Evolutionary conservation across 768 basidiomycete genomes (phyloP).

Genomic region (Trametes gibbosa): DNA sequence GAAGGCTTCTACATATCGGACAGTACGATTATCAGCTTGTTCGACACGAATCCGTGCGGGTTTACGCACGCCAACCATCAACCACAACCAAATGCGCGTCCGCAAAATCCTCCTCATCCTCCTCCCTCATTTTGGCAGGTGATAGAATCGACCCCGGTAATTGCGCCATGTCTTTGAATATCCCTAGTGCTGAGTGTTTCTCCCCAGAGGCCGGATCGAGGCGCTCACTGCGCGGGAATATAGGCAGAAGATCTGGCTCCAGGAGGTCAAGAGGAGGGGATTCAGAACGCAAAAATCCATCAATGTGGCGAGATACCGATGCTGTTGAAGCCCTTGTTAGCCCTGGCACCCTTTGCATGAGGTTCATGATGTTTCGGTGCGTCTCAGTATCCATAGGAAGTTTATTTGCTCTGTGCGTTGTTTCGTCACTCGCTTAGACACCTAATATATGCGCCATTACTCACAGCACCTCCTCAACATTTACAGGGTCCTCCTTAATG

Average conservation of each 20-base stretch:
- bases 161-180: constrained; percentile 20
- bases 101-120: constrained; percentile 44
- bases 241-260: constrained; percentile 38
- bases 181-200: too few relatives aligned
- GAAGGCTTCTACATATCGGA: constrained; percentile 15
- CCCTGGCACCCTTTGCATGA: constrained; percentile 29
- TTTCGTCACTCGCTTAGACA: neutral
- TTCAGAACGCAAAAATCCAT: constrained; percentile 31
- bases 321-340: neutral
- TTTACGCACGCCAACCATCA: constrained; percentile 60
- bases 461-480: constrained; percentile 40
- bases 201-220: constrained; percentile 1
- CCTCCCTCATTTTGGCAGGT: constrained; percentile 31
- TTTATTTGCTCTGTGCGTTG: constrained; percentile 31
- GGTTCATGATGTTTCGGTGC: constrained; percentile 21
- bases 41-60: neutral
- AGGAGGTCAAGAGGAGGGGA: constrained; percentile 28
- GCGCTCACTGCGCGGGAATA: constrained; percentile 42
- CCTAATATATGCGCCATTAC: constrained; percentile 13
- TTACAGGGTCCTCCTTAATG: constrained; percentile 14
- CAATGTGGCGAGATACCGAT: constrained; percentile 4
- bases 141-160: constrained; percentile 26
- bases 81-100: constrained; percentile 54
- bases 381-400: constrained; percentile 30
- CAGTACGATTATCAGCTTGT: neutral